A percentile compares a stretch with the other conserved stretches of the same genome.
Conservation (phyloP, 352 stramenopile species). For the Phytophthora idaei region DNA sequence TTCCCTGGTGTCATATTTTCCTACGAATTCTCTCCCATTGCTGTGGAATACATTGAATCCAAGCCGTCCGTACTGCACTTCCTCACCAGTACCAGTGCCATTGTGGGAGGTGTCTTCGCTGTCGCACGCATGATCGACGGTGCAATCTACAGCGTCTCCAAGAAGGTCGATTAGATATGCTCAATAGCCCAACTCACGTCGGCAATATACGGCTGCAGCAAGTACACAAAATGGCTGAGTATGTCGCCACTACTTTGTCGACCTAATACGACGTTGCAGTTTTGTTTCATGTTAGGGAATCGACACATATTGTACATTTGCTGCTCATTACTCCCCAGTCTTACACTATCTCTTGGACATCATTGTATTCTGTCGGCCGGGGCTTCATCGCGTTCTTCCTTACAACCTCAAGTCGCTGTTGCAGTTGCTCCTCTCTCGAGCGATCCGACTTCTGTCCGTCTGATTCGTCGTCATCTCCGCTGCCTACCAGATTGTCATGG, state of each 20-base stretch:
- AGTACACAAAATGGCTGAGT: slow-evolving; percentile 13
- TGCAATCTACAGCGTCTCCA: slow-evolving; percentile 89
- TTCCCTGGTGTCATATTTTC: slow-evolving; percentile 89
- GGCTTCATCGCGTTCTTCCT: slow-evolving; percentile 28
- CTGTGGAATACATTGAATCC: slow-evolving; percentile 87
- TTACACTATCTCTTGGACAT: slow-evolving; percentile 37
- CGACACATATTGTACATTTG: slow-evolving; percentile 35
- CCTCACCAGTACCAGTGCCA: slow-evolving; percentile 86
- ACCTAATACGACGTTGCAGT: slow-evolving; percentile 22
- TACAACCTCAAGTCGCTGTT: slow-evolving; percentile 36
- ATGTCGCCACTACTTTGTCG: slow-evolving; percentile 26
- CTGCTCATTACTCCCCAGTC: slow-evolving; percentile 4
- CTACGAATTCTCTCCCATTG: slow-evolving; percentile 91
- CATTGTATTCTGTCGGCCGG: slow-evolving; percentile 1
- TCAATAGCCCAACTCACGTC: neutral
- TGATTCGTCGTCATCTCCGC: slow-evolving; percentile 24
- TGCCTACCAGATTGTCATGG: slow-evolving; percentile 52
- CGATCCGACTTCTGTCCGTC: slow-evolving; percentile 15
- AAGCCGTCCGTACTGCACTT: slow-evolving; percentile 88
- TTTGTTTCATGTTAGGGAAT: slow-evolving; percentile 30
- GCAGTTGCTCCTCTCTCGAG: slow-evolving; percentile 29
- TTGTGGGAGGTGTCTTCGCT: slow-evolving; percentile 87
- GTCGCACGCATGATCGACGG: slow-evolving; percentile 88
- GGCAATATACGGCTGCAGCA: neutral
- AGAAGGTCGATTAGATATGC: slow-evolving; percentile 80